Conservation (phyloP, 2,329 filamentous ascomycete genomes). For the Anisogramma anomala region DNA sequence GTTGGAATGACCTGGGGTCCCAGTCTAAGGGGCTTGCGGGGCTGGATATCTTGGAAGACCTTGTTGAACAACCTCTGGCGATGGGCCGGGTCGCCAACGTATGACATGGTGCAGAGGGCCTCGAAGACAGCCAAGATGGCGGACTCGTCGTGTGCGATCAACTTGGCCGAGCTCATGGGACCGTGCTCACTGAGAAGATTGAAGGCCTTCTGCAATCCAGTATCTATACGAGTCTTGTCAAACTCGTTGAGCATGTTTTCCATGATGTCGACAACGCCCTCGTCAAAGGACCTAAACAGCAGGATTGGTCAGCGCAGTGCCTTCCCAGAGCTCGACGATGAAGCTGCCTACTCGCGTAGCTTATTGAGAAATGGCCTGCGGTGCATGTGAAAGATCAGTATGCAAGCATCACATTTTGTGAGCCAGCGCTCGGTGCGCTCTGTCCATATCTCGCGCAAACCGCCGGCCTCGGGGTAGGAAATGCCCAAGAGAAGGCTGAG, state of each 20-base stretch:
- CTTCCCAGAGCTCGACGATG: neutral
- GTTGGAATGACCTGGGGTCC: conserved; percentile 63
- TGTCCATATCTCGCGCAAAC: conserved; percentile 49
- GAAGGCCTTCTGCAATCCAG: conserved; percentile 37
- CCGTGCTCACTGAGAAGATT: conserved; percentile 31
- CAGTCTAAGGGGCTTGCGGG: conserved; percentile 66
- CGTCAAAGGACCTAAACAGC: conserved; percentile 25
- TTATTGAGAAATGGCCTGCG: conserved; percentile 51
- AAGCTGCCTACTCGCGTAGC: conserved; percentile 42
- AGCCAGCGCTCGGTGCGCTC: conserved; percentile 46
- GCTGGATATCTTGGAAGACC: conserved; percentile 71
- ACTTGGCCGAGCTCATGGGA: conserved; percentile 34
- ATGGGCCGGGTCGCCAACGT: conserved; percentile 48
- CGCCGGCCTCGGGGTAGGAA: conserved; percentile 45
- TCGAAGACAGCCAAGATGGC: conserved; percentile 79
- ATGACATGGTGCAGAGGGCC: conserved; percentile 70
- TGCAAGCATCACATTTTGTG: conserved; percentile 56
- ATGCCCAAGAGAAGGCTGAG: conserved; percentile 60
- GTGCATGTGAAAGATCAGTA: conserved; percentile 61
- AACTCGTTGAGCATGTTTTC: conserved; percentile 29
- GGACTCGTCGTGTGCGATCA: conserved; percentile 37
- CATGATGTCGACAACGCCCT: conserved; percentile 27
- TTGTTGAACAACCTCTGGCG: conserved; percentile 54
- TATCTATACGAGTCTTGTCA: conserved; percentile 24
- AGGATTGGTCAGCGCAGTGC: neutral